Evolutionary conservation across 495 filamentous ascomycete species (phyloP), one percentile per base, ranked within the genome.

Genomic region (Bacidia rubella): DNA sequence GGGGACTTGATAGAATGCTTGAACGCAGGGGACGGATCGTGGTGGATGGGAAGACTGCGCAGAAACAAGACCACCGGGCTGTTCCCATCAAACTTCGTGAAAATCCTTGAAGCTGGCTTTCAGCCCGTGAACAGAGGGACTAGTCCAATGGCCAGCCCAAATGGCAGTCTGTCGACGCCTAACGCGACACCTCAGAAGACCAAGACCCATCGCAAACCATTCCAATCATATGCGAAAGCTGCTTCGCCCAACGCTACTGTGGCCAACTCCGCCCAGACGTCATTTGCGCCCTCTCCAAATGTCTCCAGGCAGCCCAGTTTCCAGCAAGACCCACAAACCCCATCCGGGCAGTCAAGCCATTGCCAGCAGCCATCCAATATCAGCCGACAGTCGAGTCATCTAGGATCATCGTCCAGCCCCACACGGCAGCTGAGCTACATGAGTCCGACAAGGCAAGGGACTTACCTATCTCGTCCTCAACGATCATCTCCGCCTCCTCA

Each of bases 1-100:
- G 92, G 93, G 42, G 92, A 98, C 68, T 70, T 97, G 54, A 98
- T 98, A 63, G 92, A 98, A 77, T 95, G 89, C 63, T 74, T 98
- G 19, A 98, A 97, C 66, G 92, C 92, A 2, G 92, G 92, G 49
- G 92, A 98, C 68, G 93, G 93, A 24, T 85, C 85, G 49, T 98
- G 92, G 93, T 98, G 92, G 92, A 95, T 86, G 70, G 92, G 92
- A 23, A 80, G 90, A 45, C 64, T 97, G 62, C 81, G 79, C 57
- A 78, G 93, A 52, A 92, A 97, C 65, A 80, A 82, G 63, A 88
- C 89, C 58, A 79, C 94, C 57, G 92, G 92, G 43, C 68, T 92
- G 20, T 98, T 98, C 61, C 92, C 92, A 1, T 96, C 90, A 41
- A 98, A 98, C 66, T 98, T 96, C 64, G 92, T 98, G 55, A 80